Conservation (phyloP, 352 stramenopile species). For the Phytophthora colocasiae region DNA sequence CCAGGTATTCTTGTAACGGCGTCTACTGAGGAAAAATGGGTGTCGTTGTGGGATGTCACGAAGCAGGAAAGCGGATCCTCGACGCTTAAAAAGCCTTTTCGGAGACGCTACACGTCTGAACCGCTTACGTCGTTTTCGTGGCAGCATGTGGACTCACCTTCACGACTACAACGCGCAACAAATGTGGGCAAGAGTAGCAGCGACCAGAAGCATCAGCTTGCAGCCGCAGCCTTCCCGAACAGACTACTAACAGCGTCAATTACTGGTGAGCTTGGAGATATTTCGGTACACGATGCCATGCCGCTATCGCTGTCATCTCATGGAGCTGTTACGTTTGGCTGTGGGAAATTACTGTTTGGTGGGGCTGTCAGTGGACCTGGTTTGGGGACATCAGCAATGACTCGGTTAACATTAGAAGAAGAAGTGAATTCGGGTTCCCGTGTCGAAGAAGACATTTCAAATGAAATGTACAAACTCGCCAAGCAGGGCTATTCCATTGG, state of each 20-base stretch:
- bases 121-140: constrained; percentile 83
- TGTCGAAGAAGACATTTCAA: constrained; percentile 74
- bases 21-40: constrained; percentile 80
- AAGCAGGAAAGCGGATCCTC: constrained; percentile 57
- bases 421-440: constrained; percentile 25
- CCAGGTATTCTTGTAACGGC: constrained; percentile 81
- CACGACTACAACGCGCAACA: constrained; percentile 23
- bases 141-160: constrained; percentile 58
- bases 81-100: constrained; percentile 78
- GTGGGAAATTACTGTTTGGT: constrained; percentile 73
- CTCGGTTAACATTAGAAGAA: constrained; percentile 45
- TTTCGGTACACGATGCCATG: constrained; percentile 90
- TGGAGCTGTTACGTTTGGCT: constrained; percentile 78
- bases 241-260: constrained; percentile 76
- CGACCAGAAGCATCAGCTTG: constrained; percentile 44
- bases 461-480: constrained; percentile 77
- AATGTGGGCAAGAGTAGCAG: constrained; percentile 31
- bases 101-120: constrained; percentile 79
- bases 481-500: constrained; percentile 81
- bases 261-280: constrained; percentile 82
- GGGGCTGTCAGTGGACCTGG: constrained; percentile 39
- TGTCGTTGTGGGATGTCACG: constrained; percentile 86
- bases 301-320: constrained; percentile 80
- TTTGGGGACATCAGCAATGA: constrained; percentile 48
- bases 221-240: constrained; percentile 79